A percentile compares a stretch with the other conserved stretches of the same genome.
These are phyloP conservation scores for Cicer yamashitae DNA, from an alignment of 306 rosid genomes.

Conservation along the genomic window DNA sequence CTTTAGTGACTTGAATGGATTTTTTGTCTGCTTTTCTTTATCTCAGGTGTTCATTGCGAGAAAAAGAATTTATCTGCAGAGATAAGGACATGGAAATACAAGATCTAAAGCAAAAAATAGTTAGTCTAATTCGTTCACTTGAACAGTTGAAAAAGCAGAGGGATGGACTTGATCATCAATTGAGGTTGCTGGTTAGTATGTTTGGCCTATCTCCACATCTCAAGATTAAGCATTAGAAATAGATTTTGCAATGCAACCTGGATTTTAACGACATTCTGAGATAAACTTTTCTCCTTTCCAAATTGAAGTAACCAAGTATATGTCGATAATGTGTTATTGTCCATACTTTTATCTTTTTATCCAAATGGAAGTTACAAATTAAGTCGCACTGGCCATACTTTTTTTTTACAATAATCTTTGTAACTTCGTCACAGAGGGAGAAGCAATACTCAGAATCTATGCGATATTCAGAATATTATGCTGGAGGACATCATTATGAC, in stretches of 20 bases:
- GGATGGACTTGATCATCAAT: conserved; percentile 74
- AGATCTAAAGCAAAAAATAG: conserved; percentile 83
- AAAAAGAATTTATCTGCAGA: conserved; percentile 69
- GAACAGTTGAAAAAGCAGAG: conserved; percentile 75
- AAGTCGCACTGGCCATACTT: too few relatives aligned
- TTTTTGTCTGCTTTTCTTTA: conserved; percentile 31
- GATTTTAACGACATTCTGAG: background rate
- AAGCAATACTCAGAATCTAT: conserved; percentile 48
- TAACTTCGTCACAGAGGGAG: conserved; percentile 56
- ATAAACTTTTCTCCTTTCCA: conserved; percentile 19
- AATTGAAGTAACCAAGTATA: conserved; percentile 8
- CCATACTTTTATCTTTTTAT: background rate
- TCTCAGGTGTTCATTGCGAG: conserved; percentile 76
- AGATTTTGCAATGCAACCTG: background rate
- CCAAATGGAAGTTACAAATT: too few relatives aligned
- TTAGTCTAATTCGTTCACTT: conserved; percentile 61
- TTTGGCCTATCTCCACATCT: background rate
- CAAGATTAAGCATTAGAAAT: conserved; percentile 1
- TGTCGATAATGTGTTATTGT: background rate
- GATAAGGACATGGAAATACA: conserved; percentile 80
- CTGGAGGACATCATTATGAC: conserved; percentile 76
- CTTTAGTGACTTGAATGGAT: conserved; percentile 10
- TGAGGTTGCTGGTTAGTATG: conserved; percentile 59
- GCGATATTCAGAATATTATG: conserved; percentile 42
- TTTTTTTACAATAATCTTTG: conserved; percentile 10